Evolutionary conservation across 164 flowering plant genomes (phyloP).

Genomic region (Echeveria elegans): DNA sequence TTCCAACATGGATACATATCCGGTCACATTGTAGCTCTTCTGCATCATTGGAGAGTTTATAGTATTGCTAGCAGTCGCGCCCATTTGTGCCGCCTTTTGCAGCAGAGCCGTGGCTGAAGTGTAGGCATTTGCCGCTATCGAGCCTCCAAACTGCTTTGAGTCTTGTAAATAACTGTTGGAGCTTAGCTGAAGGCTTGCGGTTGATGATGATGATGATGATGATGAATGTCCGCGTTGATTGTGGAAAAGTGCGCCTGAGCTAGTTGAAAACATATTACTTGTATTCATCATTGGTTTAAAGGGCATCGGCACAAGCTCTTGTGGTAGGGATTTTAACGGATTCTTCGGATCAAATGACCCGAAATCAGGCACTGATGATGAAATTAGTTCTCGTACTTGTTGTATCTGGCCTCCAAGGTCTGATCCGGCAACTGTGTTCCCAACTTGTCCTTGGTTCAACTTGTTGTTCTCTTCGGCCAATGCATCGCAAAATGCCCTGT

Average conservation of each 20-base stretch:
- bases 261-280: constrained; percentile 43
- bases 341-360: constrained; percentile 31
- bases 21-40: constrained; percentile 23
- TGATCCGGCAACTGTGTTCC: constrained; percentile 15
- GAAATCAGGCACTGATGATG: constrained; percentile 27
- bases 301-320: constrained; percentile 46
- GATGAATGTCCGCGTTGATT: constrained; percentile 26
- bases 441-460: constrained; percentile 34
- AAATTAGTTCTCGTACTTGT: constrained; percentile 9
- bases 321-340: constrained; percentile 42
- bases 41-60: constrained; percentile 54
- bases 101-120: constrained; percentile 52
- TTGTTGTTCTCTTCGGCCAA: constrained; percentile 58
- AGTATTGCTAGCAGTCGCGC: constrained; percentile 37
- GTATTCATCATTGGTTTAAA: constrained; percentile 31
- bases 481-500: constrained; percentile 70
- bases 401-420: constrained; percentile 5
- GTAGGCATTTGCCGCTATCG: constrained; percentile 15
- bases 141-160: constrained; percentile 22
- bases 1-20: constrained; percentile 16
- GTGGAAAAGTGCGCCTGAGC: constrained; percentile 40
- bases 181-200: constrained; percentile 56
- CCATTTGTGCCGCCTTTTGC: constrained; percentile 60
- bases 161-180: constrained; percentile 39
- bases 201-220: constrained; percentile 29